These are phyloP conservation scores for Rubroboletus pulcherrimus DNA, from an alignment of 768 basidiomycete genomes.

Conservation along the genomic window DNA sequence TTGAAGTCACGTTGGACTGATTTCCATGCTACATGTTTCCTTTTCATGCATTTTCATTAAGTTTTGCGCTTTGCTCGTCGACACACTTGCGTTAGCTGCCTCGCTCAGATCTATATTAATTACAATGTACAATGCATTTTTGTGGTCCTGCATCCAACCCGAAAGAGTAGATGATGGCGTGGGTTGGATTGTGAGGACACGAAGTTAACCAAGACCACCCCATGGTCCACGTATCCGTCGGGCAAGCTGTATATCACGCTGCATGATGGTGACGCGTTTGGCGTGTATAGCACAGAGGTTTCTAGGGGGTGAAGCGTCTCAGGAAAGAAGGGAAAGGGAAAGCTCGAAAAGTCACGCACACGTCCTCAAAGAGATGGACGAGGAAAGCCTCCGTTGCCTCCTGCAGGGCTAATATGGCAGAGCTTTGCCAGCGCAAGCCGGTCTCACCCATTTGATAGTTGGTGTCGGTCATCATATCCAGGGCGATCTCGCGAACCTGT, in stretches of 20 bases:
- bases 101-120: constrained; percentile 19
- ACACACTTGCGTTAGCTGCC: constrained; percentile 7
- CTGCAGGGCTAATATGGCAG: constrained; percentile 89
- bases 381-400: constrained; percentile 95
- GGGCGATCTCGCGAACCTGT: constrained; percentile 92
- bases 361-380: constrained; percentile 97
- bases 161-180: neutral
- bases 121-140: constrained; percentile 28
- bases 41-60: constrained; percentile 9
- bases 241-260: constrained; percentile 93
- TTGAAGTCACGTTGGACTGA: constrained; percentile 14
- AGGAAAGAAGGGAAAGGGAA: neutral
- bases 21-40: constrained; percentile 9
- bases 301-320: constrained; percentile 38
- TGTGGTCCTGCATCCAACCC: neutral
- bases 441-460: constrained; percentile 52
- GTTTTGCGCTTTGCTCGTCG: constrained; percentile 8
- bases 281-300: constrained; percentile 97
- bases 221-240: constrained; percentile 91
- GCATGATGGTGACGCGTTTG: constrained; percentile 97
- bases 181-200: neutral
- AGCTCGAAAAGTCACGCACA: constrained; percentile 55
- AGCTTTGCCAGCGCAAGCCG: constrained; percentile 89
- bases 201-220: constrained; percentile 59
- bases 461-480: constrained; percentile 83